Conservation (phyloP, 345 rosid genomes). For the Corchorus capsularis region DNA sequence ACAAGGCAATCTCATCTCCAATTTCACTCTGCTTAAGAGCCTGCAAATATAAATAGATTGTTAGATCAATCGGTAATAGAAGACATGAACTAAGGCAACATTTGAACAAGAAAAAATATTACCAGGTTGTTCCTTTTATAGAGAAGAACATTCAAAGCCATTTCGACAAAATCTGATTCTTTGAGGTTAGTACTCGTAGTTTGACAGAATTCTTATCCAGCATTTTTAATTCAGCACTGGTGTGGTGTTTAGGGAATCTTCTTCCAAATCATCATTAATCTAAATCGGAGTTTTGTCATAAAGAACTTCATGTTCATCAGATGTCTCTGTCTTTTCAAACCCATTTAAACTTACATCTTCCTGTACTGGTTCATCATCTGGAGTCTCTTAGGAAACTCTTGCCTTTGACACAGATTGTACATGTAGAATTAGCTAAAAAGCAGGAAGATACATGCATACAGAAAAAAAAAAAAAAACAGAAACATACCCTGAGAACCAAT, state of each 20-base stretch:
- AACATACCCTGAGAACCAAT: conserved; percentile 52
- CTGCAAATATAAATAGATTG: conserved; percentile 40
- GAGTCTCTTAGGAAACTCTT: conserved; percentile 10
- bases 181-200: conserved; percentile 40
- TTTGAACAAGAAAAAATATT: conserved; percentile 18
- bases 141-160: conserved; percentile 51
- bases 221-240: conserved; percentile 12
- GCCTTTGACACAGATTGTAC: conserved; percentile 17
- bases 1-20: conserved; percentile 68
- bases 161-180: conserved; percentile 42
- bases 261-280: not conserved
- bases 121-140: conserved; percentile 71
- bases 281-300: not conserved
- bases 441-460: not conserved
- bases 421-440: not conserved
- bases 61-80: not conserved
- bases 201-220: conserved; percentile 33
- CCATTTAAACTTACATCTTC: conserved; percentile 4
- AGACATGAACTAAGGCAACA: conserved; percentile 12
- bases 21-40: conserved; percentile 57
- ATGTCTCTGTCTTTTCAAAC: conserved; percentile 15
- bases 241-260: conserved; percentile 10
- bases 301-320: conserved; percentile 17
- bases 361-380: conserved; percentile 12
- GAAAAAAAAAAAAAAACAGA: not conserved